phyloP scores from a whole-genome alignment of 2,329 filamentous ascomycete species.

The Acrodontium crateriforme region DNA sequence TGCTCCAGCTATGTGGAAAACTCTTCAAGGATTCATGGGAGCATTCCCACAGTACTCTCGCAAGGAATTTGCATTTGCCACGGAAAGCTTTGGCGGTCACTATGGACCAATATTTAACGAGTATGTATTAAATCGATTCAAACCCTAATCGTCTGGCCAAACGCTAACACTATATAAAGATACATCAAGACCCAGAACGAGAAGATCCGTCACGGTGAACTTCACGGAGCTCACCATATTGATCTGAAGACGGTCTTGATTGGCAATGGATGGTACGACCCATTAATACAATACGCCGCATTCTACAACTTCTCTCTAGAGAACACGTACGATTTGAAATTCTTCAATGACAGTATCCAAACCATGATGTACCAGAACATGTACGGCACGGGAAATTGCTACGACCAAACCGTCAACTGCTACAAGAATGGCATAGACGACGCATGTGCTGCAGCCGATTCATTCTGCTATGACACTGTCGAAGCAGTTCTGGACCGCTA shows the following conservation, averaged over 20 bases:
- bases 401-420: conserved; percentile 42
- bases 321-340: conserved; percentile 42
- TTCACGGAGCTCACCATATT: conserved; percentile 20
- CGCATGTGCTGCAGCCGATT: conserved; percentile 12
- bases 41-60: conserved; percentile 33
- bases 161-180: no score
- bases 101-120: conserved; percentile 11
- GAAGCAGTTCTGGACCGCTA: conserved; percentile 38
- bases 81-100: conserved; percentile 10
- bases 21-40: conserved; percentile 48
- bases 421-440: conserved; percentile 29
- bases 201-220: conserved; percentile 9
- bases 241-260: conserved; percentile 19
- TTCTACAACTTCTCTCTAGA: conserved; percentile 47
- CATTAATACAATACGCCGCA: conserved; percentile 39
- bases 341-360: conserved; percentile 29
- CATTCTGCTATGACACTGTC: conserved; percentile 35
- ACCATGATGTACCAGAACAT: conserved; percentile 43
- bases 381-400: conserved; percentile 47
- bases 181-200: conserved; percentile 21
- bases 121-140: conserved; percentile 19
- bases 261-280: conserved; percentile 46
- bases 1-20: conserved; percentile 46
- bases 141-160: no score
- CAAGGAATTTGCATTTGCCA: conserved; percentile 22